Base-by-base conservation (phyloP, 345 rosid genomes). In the Trapa bicornis region DNA sequence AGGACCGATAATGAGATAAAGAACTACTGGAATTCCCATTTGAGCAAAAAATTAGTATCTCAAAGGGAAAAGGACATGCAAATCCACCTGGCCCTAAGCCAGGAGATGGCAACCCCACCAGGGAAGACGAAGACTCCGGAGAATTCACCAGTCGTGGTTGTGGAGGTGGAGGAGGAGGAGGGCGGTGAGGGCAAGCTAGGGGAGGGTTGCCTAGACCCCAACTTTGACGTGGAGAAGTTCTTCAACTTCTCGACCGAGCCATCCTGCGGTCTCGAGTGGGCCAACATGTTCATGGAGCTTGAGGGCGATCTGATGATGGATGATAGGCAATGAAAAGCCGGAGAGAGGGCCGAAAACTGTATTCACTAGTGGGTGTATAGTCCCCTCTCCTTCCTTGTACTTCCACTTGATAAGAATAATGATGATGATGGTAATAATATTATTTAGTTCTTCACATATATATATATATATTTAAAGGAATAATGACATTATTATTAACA, bases 21-120 rank as follows among this genome's bases (percentile, higher is more conserved):
- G 71, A 86, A 86, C 56, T 83, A 86, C 75, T 86, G 87, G 91
- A 86, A 86, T 75, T 83, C 91, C 75, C 87, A 79, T 79, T 80
- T 86, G 82, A 79, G 86, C 84, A 86, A 82, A 68, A 82, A 77
- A 75, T 22, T 22, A 22, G 66, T 77, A 70, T 58, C 61, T 39
- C 61, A 67, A 48, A 72, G 76, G 36, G 75, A 75, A 45, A 79
- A 76, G 68, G 63, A 12, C 9, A 36, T 36, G n/a, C 72, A 74
- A 37, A 10, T 75, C 57, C 47, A 67, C 1, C 35, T 41, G 0
- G 29, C 36, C 1, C 42, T 0, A 22, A 22, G 29, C 29, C 29
- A 22, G 29, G 29, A 22, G 29, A 0, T 22, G 29, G 29, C 29
- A 22, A 22, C 29, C 29, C 29, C 29, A 22, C 39, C 67, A 2